phyloP scores from a whole-genome alignment of 2,329 filamentous ascomycete species.

The Colletotrichum tofieldiae region DNA sequence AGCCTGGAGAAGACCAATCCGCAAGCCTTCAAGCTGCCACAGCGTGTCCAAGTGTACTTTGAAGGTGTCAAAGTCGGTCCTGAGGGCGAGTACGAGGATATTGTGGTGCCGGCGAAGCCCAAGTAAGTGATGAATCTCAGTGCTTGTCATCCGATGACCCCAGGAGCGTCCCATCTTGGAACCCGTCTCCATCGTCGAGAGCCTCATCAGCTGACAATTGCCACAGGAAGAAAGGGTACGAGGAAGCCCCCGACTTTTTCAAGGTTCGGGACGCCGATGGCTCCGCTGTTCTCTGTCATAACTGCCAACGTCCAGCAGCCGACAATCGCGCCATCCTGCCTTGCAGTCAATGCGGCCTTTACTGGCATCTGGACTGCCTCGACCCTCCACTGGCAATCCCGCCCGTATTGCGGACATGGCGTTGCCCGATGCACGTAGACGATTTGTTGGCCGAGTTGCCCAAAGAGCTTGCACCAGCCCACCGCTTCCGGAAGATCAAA shows the following conservation, averaged over 20 bases:
- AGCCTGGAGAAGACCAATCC: constrained; percentile 79
- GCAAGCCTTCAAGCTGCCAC: constrained; percentile 80
- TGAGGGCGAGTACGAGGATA: constrained; percentile 86
- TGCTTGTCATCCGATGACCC: neutral
- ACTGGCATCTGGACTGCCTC: constrained; percentile 95
- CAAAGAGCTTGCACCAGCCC: constrained; percentile 69
- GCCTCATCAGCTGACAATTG: constrained; percentile 49
- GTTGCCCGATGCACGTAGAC: constrained; percentile 89
- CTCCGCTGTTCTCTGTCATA: constrained; percentile 82
- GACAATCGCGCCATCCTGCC: constrained; percentile 82
- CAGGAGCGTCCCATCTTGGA: constrained; percentile 14
- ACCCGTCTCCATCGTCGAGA: neutral
- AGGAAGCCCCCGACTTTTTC: constrained; percentile 77
- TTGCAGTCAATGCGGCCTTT: constrained; percentile 85
- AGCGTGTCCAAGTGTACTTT: constrained; percentile 81
- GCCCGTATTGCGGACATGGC: constrained; percentile 84
- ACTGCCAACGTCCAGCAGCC: constrained; percentile 78
- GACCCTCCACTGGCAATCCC: constrained; percentile 87
- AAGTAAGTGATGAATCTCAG: constrained; percentile 67
- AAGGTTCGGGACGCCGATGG: constrained; percentile 80
- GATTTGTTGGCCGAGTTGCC: constrained; percentile 77
- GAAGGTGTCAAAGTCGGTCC: constrained; percentile 83
- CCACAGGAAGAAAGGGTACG: constrained; percentile 69
- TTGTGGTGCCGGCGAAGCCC: constrained; percentile 69
- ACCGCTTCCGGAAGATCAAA: constrained; percentile 75